Conservation (phyloP, 139 green algal genomes). For the Yamagishiella unicocca region DNA sequence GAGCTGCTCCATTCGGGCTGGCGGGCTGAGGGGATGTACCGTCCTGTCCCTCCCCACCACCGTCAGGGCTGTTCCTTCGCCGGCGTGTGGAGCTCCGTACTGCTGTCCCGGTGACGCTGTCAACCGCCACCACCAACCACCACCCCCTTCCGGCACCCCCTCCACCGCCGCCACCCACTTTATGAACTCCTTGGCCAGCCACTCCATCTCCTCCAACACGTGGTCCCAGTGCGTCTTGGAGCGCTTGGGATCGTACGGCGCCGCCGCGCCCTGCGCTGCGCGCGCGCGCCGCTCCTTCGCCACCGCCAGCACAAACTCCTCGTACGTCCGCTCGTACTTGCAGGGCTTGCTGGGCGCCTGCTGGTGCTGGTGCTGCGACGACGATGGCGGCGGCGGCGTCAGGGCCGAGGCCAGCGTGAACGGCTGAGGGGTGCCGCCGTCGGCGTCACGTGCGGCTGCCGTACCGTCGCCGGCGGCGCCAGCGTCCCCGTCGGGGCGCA, state of each 20-base stretch:
- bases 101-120: too few species aligned
- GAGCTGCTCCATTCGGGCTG: too few species aligned
- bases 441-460: neutral
- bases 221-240: slow-evolving; percentile 93
- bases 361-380: neutral
- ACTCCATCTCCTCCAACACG: slow-evolving; percentile 96
- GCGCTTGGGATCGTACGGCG: slow-evolving; percentile 68
- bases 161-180: slow-evolving; percentile 54
- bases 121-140: too few species aligned
- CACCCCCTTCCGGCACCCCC: too few species aligned
- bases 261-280: neutral
- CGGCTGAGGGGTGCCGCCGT: neutral
- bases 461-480: neutral
- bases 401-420: neutral
- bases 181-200: slow-evolving; percentile 94
- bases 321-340: slow-evolving; percentile 34
- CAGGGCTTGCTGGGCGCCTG: neutral
- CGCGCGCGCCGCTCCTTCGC: slow-evolving; percentile 27
- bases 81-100: too few species aligned
- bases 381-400: neutral
- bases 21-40: too few species aligned
- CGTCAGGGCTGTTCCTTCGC: too few species aligned
- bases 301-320: slow-evolving; percentile 37
- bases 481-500: neutral
- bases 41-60: too few species aligned